Evolutionary conservation across 495 filamentous ascomycete genomes (phyloP).

Genomic region (Penicillium goetzii): DNA sequence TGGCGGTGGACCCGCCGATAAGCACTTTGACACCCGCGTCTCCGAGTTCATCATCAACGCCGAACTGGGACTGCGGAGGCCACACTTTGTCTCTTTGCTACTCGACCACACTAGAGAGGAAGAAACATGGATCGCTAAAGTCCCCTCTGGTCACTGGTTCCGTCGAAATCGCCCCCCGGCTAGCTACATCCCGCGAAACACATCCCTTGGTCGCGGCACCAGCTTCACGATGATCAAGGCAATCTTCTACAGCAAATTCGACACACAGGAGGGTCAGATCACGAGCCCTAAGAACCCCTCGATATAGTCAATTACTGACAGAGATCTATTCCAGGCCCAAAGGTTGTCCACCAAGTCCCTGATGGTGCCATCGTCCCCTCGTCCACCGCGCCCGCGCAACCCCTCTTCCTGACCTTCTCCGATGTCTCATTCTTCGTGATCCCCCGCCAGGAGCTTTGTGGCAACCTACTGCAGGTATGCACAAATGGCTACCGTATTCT

Average conservation of each 20-base stretch:
- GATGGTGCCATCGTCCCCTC: slow-evolving; percentile 71
- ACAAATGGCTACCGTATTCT: slow-evolving; percentile 79
- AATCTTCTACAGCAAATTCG: slow-evolving; percentile 94
- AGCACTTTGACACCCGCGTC: slow-evolving; percentile 10
- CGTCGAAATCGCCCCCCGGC: neutral
- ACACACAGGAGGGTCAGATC: slow-evolving; percentile 76
- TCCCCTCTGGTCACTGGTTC: neutral
- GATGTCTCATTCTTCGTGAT: slow-evolving; percentile 88
- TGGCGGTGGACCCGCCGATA: slow-evolving; percentile 21
- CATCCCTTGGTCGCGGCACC: slow-evolving; percentile 15
- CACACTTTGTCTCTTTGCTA: neutral
- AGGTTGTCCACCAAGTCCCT: slow-evolving; percentile 63
- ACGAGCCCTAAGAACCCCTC: neutral
- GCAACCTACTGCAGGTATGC: slow-evolving; percentile 75
- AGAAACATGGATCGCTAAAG: neutral
- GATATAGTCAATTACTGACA: slow-evolving; percentile 18
- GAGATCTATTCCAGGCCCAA: slow-evolving; percentile 62
- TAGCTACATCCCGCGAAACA: neutral
- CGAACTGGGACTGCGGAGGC: neutral
- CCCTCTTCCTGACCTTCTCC: slow-evolving; percentile 79
- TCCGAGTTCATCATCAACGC: neutral
- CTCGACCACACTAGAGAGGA: neutral
- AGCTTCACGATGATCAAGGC: slow-evolving; percentile 71
- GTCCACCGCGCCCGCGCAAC: slow-evolving; percentile 50
- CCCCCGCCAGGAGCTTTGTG: slow-evolving; percentile 87